phyloP scores from a whole-genome alignment of 2,329 filamentous ascomycete genomes.

The Tolypocladium cylindrosporum region DNA sequence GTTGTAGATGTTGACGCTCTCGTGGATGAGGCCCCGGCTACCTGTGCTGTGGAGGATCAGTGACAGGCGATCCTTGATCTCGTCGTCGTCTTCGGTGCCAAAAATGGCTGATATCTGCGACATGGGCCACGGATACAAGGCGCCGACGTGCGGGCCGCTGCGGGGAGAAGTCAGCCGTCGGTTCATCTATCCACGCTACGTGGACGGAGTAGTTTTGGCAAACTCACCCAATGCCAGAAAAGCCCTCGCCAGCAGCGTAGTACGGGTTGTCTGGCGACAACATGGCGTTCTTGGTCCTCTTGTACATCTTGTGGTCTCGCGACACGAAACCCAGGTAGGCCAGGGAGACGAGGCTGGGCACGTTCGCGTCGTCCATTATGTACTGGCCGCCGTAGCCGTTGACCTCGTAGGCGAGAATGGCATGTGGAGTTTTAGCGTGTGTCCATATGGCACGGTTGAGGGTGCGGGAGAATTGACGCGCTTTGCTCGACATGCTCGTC shows the following conservation, averaged over 20 bases:
- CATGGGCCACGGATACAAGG: constrained; percentile 47
- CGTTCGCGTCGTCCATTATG: constrained; percentile 65
- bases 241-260: constrained; percentile 30
- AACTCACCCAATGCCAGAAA: constrained; percentile 16
- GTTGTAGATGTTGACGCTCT: constrained; percentile 34
- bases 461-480: constrained; percentile 36
- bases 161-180: not conserved
- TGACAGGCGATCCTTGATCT: constrained; percentile 22
- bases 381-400: constrained; percentile 60
- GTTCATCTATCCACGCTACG: not conserved
- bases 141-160: constrained; percentile 55
- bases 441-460: constrained; percentile 57
- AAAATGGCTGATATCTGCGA: constrained; percentile 42
- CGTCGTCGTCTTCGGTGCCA: constrained; percentile 29
- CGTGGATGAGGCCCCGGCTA: constrained; percentile 36
- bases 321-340: constrained; percentile 54
- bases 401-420: constrained; percentile 70
- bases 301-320: constrained; percentile 55
- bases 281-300: constrained; percentile 71
- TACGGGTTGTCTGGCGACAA: constrained; percentile 71
- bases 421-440: constrained; percentile 31
- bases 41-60: constrained; percentile 30
- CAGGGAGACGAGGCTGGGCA: constrained; percentile 55
- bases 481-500: constrained; percentile 49
- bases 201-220: not conserved